Percentiles rank a stretch among this genome's conserved stretches.
Evolutionary conservation across 1,284 basidiomycete species (phyloP).

Genomic region (Chalciporus piperatoides): DNA sequence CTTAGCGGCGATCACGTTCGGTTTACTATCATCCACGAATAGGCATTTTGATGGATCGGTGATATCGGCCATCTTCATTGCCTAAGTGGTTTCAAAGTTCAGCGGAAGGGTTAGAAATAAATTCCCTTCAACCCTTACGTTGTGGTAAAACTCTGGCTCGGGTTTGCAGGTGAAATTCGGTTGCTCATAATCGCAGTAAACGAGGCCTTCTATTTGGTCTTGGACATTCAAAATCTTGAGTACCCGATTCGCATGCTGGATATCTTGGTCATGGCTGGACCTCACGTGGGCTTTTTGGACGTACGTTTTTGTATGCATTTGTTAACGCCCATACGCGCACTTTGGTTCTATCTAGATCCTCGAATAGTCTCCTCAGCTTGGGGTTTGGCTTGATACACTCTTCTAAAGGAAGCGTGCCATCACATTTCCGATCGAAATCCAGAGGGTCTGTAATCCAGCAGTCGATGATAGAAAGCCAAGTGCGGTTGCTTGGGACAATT

Average conservation of each 20-base stretch:
- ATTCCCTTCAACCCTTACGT: conserved; percentile 38
- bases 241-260: conserved; percentile 78
- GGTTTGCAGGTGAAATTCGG: conserved; percentile 81
- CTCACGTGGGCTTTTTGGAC: conserved; percentile 23
- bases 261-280: conserved; percentile 8
- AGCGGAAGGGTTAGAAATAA: conserved; percentile 5
- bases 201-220: conserved; percentile 75
- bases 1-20: conserved; percentile 64
- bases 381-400: conserved; percentile 71
- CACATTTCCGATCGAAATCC: conserved; percentile 84
- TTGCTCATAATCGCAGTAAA: conserved; percentile 77
- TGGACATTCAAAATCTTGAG: conserved; percentile 70
- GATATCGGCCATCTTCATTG: conserved; percentile 56
- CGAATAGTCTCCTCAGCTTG: conserved; percentile 60
- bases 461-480: conserved; percentile 1
- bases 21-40: conserved; percentile 71
- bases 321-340: conserved; percentile 80
- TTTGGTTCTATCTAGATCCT: conserved; percentile 77
- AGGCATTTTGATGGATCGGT: conserved; percentile 64
- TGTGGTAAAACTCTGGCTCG: conserved; percentile 63
- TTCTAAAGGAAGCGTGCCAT: conserved; percentile 80
- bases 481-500: conserved; percentile 16
- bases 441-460: conserved; percentile 58
- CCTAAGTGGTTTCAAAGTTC: conserved; percentile 39
- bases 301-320: conserved; percentile 73